These are phyloP conservation scores for Zymoseptoria brevis DNA, from an alignment of 2,329 filamentous ascomycete species.

Conservation along the genomic window DNA sequence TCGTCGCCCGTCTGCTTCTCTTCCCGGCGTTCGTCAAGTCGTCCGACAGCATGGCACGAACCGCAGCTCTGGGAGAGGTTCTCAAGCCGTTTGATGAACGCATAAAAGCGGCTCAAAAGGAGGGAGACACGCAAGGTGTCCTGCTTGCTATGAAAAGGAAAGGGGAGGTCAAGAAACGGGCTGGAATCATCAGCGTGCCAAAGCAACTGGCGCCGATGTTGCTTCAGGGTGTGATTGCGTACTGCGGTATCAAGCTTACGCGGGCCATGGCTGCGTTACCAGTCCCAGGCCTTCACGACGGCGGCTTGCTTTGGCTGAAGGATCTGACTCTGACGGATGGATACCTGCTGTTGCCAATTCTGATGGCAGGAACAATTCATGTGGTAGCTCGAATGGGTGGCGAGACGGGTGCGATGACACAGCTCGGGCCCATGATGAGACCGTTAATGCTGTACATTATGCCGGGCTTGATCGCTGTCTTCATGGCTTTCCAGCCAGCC, in stretches of 20 bases:
- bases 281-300: slow-evolving; percentile 66
- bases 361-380: slow-evolving; percentile 29
- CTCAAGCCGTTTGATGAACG: slow-evolving; percentile 49
- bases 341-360: slow-evolving; percentile 60
- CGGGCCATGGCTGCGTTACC: slow-evolving; percentile 68
- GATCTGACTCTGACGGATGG: slow-evolving; percentile 74
- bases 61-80: slow-evolving; percentile 53
- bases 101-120: slow-evolving; percentile 40
- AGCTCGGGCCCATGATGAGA: slow-evolving; percentile 28
- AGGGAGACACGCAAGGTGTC: slow-evolving; percentile 42
- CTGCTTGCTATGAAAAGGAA: slow-evolving; percentile 45
- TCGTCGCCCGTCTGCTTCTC: slow-evolving; percentile 57
- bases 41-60: slow-evolving; percentile 54
- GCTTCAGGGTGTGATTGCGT: slow-evolving; percentile 61
- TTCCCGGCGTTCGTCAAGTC: slow-evolving; percentile 58
- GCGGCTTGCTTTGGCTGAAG: slow-evolving; percentile 67
- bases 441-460: slow-evolving; percentile 41
- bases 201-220: slow-evolving; percentile 50
- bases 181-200: slow-evolving; percentile 45
- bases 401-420: slow-evolving; percentile 36
- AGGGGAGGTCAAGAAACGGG: slow-evolving; percentile 42
- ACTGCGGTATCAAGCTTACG: slow-evolving; percentile 71
- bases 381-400: slow-evolving; percentile 38
- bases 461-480: slow-evolving; percentile 45
- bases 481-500: slow-evolving; percentile 50